Conservation (phyloP, 768 basidiomycete genomes). For the Leccinum boreale region DNA sequence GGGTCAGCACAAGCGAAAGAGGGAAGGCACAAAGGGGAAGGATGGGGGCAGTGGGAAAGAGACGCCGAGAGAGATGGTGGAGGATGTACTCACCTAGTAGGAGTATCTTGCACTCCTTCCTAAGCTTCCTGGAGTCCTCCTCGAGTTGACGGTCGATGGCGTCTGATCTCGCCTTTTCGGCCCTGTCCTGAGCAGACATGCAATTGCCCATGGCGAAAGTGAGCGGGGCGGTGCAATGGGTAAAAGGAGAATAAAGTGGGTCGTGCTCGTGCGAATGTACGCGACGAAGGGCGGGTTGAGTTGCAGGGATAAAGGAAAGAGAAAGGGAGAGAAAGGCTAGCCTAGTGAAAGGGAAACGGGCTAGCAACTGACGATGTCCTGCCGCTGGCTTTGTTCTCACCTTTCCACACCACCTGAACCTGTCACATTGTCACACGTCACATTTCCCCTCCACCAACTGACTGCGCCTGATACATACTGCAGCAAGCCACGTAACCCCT, state of each 20-base stretch:
- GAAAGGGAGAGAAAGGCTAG: neutral
- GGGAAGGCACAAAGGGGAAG: neutral
- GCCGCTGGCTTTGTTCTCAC: conserved; percentile 26
- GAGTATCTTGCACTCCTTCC: conserved; percentile 90
- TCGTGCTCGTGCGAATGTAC: neutral
- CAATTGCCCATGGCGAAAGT: conserved; percentile 59
- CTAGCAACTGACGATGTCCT: conserved; percentile 7
- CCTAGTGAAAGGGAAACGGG: conserved; percentile 8
- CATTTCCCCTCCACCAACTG: neutral
- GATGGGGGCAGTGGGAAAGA: conserved; percentile 3
- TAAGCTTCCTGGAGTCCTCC: conserved; percentile 78
- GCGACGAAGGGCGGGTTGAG: neutral
- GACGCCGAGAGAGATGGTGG: conserved; percentile 3
- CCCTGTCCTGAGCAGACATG: conserved; percentile 52
- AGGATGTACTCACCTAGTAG: conserved; percentile 65
- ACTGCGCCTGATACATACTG: no score
- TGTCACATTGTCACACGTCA: conserved; percentile 24
- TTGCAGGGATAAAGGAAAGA: no score
- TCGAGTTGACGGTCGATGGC: conserved; percentile 82
- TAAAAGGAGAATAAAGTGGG: neutral
- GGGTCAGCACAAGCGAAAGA: neutral
- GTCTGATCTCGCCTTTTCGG: conserved; percentile 61
- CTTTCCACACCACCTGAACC: neutral
- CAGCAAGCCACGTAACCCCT: no score
- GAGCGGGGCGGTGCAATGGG: neutral